Evolutionary conservation across 306 rosid species (phyloP).

Genomic region (Lotus japonicus): DNA sequence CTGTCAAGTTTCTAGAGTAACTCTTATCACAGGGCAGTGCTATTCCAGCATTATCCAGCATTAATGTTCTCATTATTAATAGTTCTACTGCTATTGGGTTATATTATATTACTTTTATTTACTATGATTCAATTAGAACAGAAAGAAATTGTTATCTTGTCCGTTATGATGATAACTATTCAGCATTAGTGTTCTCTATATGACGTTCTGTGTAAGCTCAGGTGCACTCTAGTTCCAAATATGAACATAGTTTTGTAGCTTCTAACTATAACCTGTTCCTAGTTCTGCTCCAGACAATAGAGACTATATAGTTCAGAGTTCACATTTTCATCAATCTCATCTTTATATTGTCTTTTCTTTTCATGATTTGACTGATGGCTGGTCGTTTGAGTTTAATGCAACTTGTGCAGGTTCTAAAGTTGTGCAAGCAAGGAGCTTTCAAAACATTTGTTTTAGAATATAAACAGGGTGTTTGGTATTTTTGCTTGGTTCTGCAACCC

Average conservation of each 20-base stretch:
- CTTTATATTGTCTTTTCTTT: slow-evolving; percentile 19
- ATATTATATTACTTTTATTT: too few relatives aligned
- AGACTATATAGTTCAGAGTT: slow-evolving; percentile 4
- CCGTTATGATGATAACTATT: too few relatives aligned
- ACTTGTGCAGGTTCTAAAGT: slow-evolving; percentile 55
- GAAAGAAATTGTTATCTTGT: too few relatives aligned
- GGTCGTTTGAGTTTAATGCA: slow-evolving; percentile 28
- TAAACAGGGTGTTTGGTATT: too few relatives aligned
- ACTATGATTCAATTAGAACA: too few relatives aligned
- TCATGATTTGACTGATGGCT: slow-evolving; percentile 14
- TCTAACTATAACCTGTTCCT: slow-evolving; percentile 13
- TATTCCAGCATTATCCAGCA: background rate
- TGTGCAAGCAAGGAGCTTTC: slow-evolving; percentile 34
- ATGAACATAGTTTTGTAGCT: slow-evolving; percentile 13
- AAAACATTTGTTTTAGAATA: slow-evolving; percentile 13
- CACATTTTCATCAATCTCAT: background rate
- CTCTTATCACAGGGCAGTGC: background rate
- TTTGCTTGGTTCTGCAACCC: too few relatives aligned
- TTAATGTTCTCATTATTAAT: too few relatives aligned
- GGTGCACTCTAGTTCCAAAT: background rate
- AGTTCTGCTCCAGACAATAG: slow-evolving; percentile 37
- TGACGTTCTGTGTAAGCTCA: background rate
- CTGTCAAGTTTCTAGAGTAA: slow-evolving; percentile 18
- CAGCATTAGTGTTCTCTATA: too few relatives aligned
- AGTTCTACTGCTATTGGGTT: too few relatives aligned